phyloP scores from a whole-genome alignment of 768 basidiomycete species.

The Harrya chromipes region DNA sequence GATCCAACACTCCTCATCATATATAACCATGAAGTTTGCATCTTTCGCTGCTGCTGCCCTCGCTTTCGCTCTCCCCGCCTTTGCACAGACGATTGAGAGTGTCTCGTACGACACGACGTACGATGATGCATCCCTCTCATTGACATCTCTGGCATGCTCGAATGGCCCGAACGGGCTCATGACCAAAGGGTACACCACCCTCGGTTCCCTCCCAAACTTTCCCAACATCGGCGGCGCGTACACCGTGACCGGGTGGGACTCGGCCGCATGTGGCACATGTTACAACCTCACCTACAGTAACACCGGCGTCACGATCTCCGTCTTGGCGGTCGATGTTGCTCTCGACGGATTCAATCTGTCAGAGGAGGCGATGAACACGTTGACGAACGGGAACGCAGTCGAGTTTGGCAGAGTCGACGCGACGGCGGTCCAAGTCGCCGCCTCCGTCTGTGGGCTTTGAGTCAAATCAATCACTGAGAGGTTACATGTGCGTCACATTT shows the following conservation, averaged over 20 bases:
- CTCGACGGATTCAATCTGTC: conserved; percentile 46
- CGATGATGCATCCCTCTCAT: conserved; percentile 21
- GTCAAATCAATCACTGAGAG: background rate
- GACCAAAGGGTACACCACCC: conserved; percentile 30
- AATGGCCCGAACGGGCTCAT: conserved; percentile 31
- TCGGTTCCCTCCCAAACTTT: conserved; percentile 31
- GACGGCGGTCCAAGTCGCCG: conserved; percentile 39
- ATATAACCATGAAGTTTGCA: conserved; percentile 25
- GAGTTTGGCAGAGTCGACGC: conserved; percentile 48
- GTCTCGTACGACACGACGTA: conserved; percentile 34
- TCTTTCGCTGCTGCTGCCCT: conserved; percentile 10
- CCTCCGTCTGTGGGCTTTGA: conserved; percentile 45
- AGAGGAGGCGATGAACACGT: conserved; percentile 49
- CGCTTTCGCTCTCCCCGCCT: conserved; percentile 13
- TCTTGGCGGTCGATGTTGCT: conserved; percentile 30
- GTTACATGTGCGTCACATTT: background rate
- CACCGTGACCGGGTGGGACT: conserved; percentile 31
- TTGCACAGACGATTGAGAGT: conserved; percentile 11
- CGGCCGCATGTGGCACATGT: conserved; percentile 33
- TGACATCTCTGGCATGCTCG: conserved; percentile 31
- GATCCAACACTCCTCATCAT: background rate
- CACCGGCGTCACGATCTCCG: conserved; percentile 10
- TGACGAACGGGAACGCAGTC: conserved; percentile 48
- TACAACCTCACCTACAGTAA: conserved; percentile 27
- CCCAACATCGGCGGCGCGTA: conserved; percentile 34